Base-by-base conservation (phyloP, 2,329 filamentous ascomycete species). In the Fusarium clavum region DNA sequence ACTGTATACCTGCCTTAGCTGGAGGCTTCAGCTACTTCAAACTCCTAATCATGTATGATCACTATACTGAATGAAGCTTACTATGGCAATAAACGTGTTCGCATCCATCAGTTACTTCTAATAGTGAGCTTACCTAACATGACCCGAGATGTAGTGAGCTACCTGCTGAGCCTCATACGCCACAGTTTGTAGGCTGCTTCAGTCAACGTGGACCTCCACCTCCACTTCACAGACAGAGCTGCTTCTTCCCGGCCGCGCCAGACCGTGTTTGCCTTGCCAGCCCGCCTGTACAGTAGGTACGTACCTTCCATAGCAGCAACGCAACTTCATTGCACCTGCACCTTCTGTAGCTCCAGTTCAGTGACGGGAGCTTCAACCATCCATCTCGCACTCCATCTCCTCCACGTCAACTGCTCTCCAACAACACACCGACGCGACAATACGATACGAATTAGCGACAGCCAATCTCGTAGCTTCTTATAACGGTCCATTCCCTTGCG, bases 201-300 rank as follows among this genome's bases (percentile, higher is more conserved):
- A 61, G 57, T 45, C 64, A 55, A 66, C 71, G 71, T 74, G 61
- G 71, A 71, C 47, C 62, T 65, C n/a, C 14, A 34, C 32, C n/a
- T 40, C 44, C 34, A 38, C 34, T 38, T 38, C 34, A 38, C 18
- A n/a, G 10, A 53, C 34, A 27, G 40, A 32, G 40, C 53, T 57
- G 49, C 49, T 34, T 69, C 63, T 73, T 66, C 71, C 47, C 49
- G 77, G 78, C 77, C 78, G 75, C 80, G 80, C 80, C 80, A 82
- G 79, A 79, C 73, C 74, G 76, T 81, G 80, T 81, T 82, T 82
- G 81, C 81, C 81, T 82, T 80, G 77, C 72, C 32, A 67, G 58
- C 62, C 49, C 47, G 43, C 41, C 58, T 69, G 58, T 73, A 73
- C 71, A 67, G 69, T 32, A 70, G 67, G 69, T 32, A 70, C 57